A percentile compares a stretch with the other conserved stretches of the same genome.
These are phyloP conservation scores for Aegilops umbellulata DNA, from an alignment of 176 grass and related monocot species.

Conservation along the genomic window DNA sequence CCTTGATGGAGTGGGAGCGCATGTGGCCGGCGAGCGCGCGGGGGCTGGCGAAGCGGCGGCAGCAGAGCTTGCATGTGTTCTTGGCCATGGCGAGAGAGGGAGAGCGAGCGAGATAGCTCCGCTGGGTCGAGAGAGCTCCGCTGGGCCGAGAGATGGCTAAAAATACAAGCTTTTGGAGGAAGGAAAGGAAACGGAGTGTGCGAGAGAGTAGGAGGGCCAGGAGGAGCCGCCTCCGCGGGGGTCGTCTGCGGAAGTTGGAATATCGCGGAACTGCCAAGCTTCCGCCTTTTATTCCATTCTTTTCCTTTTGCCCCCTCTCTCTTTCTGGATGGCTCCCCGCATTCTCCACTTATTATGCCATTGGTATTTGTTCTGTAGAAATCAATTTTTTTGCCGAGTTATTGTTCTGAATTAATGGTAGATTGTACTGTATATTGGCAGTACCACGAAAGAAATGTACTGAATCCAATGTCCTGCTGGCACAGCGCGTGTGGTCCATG, in stretches of 20 bases:
- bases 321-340: slow-evolving; percentile 20
- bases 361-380: not conserved
- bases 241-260: slow-evolving; percentile 29
- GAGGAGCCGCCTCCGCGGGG: slow-evolving; percentile 26
- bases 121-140: not conserved
- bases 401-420: not conserved
- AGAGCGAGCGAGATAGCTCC: not conserved
- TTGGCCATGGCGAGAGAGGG: slow-evolving; percentile 54
- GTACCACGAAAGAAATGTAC: slow-evolving; percentile 8
- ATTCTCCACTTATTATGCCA: not conserved
- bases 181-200: slow-evolving; percentile 18
- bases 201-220: not conserved
- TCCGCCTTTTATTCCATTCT: slow-evolving; percentile 37
- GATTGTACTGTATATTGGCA: not conserved
- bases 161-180: slow-evolving; percentile 36
- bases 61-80: slow-evolving; percentile 69
- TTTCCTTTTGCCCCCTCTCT: not conserved
- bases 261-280: slow-evolving; percentile 52
- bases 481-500: not conserved
- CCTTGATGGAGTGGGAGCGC: slow-evolving; percentile 59
- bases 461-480: not conserved
- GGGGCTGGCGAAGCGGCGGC: slow-evolving; percentile 64
- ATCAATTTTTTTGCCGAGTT: not conserved
- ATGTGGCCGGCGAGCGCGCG: slow-evolving; percentile 73
- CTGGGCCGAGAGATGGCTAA: not conserved